phyloP scores from a whole-genome alignment of 768 basidiomycete species.

The Russula sp. region DNA sequence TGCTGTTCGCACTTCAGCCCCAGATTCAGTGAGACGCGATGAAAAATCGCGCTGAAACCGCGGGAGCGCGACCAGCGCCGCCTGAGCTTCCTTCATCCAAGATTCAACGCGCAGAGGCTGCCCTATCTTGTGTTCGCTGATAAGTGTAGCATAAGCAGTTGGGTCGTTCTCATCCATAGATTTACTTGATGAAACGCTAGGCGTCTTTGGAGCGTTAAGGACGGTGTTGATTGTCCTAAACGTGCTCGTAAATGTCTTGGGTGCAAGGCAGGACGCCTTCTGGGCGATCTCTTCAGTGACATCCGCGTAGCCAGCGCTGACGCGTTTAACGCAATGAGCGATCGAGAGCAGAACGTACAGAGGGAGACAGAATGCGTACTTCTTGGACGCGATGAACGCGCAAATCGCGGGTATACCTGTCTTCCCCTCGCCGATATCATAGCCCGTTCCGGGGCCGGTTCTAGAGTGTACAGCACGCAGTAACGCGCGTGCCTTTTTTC shows the following conservation, averaged over 20 bases:
- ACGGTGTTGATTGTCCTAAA: conserved; percentile 27
- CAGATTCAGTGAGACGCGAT: not conserved
- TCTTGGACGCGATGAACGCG: conserved; percentile 44
- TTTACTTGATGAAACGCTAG: conserved; percentile 5
- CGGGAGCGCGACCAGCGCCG: conserved; percentile 10
- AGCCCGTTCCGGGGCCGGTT: conserved; percentile 47
- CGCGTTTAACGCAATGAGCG: not conserved
- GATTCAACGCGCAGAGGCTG: conserved; percentile 12
- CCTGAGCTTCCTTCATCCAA: conserved; percentile 21
- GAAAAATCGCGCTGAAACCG: conserved; percentile 1
- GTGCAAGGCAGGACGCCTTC: conserved; percentile 31
- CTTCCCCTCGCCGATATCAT: conserved; percentile 35
- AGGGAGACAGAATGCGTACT: conserved; percentile 30
- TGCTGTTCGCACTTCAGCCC: conserved; percentile 7
- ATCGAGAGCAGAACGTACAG: not conserved
- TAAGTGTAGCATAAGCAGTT: conserved; percentile 19
- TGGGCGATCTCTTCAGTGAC: conserved; percentile 31
- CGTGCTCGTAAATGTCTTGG: conserved; percentile 28
- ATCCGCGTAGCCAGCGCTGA: conserved; percentile 30
- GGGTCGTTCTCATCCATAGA: conserved; percentile 30
- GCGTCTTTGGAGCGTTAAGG: conserved; percentile 14
- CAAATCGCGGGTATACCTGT: conserved; percentile 46
- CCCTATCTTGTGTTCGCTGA: conserved; percentile 15
- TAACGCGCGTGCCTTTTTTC: conserved; percentile 32
- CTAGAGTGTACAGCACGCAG: conserved; percentile 36